These are phyloP conservation scores for Ophiostoma tasmaniense DNA, from an alignment of 2,329 filamentous ascomycete species.

Conservation along the genomic window DNA sequence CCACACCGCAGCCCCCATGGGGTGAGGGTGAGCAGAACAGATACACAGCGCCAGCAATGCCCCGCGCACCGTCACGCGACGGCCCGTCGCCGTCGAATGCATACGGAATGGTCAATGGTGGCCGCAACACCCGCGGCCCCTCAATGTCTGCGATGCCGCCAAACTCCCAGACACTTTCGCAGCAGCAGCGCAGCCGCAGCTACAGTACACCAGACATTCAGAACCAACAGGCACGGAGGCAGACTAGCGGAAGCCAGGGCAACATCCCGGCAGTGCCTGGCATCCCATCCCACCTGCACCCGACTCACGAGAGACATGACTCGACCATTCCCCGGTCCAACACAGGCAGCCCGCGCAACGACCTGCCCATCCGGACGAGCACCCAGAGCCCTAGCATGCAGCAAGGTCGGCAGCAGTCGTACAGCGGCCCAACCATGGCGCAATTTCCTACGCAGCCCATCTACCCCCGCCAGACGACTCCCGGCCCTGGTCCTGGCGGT, in stretches of 20 bases:
- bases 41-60: conserved; percentile 82
- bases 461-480: conserved; percentile 39
- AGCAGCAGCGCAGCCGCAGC: conserved; percentile 54
- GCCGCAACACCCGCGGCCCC: conserved; percentile 61
- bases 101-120: conserved; percentile 48
- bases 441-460: conserved; percentile 50
- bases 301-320: conserved; percentile 45
- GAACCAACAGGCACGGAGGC: conserved; percentile 51
- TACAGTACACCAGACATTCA: conserved; percentile 96
- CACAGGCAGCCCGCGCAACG: conserved; percentile 65
- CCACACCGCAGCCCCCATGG: conserved; percentile 49
- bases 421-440: conserved; percentile 41
- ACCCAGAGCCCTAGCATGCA: conserved; percentile 64
- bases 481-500: neutral
- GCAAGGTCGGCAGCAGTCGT: conserved; percentile 45
- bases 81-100: conserved; percentile 56
- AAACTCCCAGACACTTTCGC: conserved; percentile 44
- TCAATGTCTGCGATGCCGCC: conserved; percentile 63
- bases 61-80: conserved; percentile 70
- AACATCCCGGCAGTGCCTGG: conserved; percentile 63
- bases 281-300: conserved; percentile 61
- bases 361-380: conserved; percentile 57
- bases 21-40: conserved; percentile 62
- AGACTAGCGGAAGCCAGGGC: conserved; percentile 45
- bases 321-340: conserved; percentile 66